Conservation (phyloP, 2,329 filamentous ascomycete species). For the Xylaria multiplex region DNA sequence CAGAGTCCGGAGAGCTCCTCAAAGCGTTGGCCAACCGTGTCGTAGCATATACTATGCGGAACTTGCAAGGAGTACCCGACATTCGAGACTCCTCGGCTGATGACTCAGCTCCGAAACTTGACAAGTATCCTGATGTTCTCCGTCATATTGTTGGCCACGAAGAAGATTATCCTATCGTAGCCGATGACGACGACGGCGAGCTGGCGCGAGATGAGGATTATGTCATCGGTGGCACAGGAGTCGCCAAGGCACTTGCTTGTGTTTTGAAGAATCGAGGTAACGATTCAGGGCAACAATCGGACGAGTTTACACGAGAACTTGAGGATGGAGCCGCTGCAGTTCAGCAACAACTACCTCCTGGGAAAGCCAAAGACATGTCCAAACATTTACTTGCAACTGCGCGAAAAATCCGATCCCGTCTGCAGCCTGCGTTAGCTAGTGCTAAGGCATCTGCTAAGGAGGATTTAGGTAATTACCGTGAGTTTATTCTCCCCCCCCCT, state of each 20-base stretch:
- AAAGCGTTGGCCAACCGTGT: conserved; percentile 93
- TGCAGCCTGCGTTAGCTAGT: conserved; percentile 84
- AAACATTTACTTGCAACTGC: conserved; percentile 89
- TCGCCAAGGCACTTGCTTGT: conserved; percentile 92
- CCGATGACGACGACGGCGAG: conserved; percentile 68
- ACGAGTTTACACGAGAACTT: conserved; percentile 63
- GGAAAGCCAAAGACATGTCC: conserved; percentile 89
- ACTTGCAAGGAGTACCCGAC: conserved; percentile 81
- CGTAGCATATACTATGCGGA: conserved; percentile 92
- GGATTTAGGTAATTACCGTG: conserved; percentile 78
- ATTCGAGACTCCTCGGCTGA: conserved; percentile 48
- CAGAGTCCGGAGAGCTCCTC: conserved; percentile 87
- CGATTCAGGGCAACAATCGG: conserved; percentile 65
- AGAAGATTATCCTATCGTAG: conserved; percentile 57
- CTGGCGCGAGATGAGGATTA: conserved; percentile 90
- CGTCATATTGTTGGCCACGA: conserved; percentile 85
- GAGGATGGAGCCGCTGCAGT: conserved; percentile 61
- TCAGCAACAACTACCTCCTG: conserved; percentile 54
- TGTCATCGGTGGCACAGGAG: conserved; percentile 92
- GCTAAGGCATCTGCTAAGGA: conserved; percentile 75
- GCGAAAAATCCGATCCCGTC: conserved; percentile 82
- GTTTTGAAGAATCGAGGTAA: conserved; percentile 84
- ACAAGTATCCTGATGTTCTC: conserved; percentile 80
- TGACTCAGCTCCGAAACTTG: conserved; percentile 49
- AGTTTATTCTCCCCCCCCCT: conserved; percentile 51